Evolutionary conservation across 169 alveolate species (phyloP).

Genomic region (Eimeria praecox): DNA sequence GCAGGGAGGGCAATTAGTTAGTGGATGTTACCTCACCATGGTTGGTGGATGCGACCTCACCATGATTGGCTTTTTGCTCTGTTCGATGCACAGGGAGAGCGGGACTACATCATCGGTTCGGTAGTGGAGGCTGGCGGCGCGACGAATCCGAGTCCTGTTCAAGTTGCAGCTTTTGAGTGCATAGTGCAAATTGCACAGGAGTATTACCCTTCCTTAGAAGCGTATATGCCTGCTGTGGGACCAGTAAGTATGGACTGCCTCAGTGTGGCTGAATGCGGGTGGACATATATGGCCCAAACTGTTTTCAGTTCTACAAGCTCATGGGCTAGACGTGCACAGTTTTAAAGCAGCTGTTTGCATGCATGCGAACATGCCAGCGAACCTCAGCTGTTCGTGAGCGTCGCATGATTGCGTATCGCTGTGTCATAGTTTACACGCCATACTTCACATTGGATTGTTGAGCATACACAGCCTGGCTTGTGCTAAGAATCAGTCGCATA

Average conservation of each 20-base stretch:
- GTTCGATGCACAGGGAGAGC: conserved; percentile 64
- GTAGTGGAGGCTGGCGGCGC: conserved; percentile 77
- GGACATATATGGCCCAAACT: too few relatives aligned
- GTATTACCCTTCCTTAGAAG: conserved; percentile 66
- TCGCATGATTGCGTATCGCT: not conserved
- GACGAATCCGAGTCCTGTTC: conserved; percentile 76
- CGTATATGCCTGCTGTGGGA: conserved; percentile 80
- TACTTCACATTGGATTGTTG: not conserved
- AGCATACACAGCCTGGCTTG: not conserved
- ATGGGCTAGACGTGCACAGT: not conserved
- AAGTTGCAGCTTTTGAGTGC: conserved; percentile 87
- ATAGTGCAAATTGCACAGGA: conserved; percentile 85
- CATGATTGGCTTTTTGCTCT: not conserved
- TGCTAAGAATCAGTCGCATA: not conserved
- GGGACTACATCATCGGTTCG: conserved; percentile 72
- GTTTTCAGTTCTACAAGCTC: not conserved
- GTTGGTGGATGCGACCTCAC: not conserved
- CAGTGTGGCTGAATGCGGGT: not conserved
- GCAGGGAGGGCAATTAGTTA: not conserved
- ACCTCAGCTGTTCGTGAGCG: not conserved
- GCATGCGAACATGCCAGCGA: not conserved
- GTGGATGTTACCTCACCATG: not conserved
- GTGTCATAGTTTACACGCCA: not conserved
- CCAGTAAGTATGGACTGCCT: conserved; percentile 21
- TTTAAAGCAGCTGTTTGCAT: not conserved